Base-by-base conservation (phyloP, 352 stramenopile genomes). In the Peronospora farinosa region DNA sequence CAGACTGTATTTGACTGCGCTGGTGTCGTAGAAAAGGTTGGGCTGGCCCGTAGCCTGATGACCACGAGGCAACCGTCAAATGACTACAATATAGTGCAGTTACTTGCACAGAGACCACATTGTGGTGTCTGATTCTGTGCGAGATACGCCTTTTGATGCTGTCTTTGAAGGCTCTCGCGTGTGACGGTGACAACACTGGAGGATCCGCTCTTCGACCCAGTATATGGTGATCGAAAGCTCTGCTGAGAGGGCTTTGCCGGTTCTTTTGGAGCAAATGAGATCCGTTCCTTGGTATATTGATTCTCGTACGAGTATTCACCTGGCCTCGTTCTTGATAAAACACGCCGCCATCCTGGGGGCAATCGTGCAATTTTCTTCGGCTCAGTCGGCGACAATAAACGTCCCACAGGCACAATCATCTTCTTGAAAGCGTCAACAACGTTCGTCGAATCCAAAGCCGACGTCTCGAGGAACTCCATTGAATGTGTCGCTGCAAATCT, bases 241-340 rank as follows among this genome's bases (percentile, higher is more conserved):
- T 94, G 77, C 55, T 94, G 83, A 40, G 83, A 94, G 8, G 83
- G 83, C 55, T 92, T 94, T 36, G 83, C 80, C 0, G 83, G 69
- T 40, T 92, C 78, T 64, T 92, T 91, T 2, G 80, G 83, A 7
- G 77, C 78, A 47, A 94, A 94, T 27, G 80, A 81, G 42, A 94
- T 88, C n/a, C 83, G 78, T 47, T 94, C 80, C 33, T 86, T 84
- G 0, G 83, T 94, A 65, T 94, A 94, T 57, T 92, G 80, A 65
- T 94, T 92, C 63, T 94, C 80, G 50, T 94, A 94, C 51, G 78
- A 90, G 47, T 87, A 92, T 51, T 94, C 80, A 11, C 80, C 80
- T 2, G 83, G 83, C 53, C 82, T 87, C 39, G 83, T 92, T 17
- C 83, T 78, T 27, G 83, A 94, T 21, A 90, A 63, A 40, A 94